Conservation (phyloP, 441 rosid species). For the Mallotus repandus region DNA sequence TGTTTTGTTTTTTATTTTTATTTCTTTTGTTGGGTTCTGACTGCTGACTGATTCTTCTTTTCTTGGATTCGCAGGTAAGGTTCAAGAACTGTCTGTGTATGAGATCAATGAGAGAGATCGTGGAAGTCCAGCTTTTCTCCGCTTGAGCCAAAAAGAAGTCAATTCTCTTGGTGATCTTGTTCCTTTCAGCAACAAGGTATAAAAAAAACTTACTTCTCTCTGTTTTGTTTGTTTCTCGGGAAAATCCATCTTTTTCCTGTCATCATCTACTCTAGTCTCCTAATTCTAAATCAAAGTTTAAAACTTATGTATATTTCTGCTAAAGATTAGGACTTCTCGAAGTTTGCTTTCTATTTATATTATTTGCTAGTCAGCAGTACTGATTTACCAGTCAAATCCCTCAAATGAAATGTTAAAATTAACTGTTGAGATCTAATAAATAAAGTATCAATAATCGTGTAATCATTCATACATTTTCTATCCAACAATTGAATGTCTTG, state of each 20-base stretch:
- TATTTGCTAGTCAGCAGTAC: background rate
- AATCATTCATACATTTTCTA: too few species aligned
- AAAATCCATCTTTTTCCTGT: conserved; percentile 8
- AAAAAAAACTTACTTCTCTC: background rate
- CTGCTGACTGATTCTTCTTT: background rate
- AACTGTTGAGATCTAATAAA: too few species aligned
- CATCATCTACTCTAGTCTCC: too few species aligned
- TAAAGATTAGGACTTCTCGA: background rate
- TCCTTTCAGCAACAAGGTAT: conserved; percentile 81
- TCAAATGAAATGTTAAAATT: too few species aligned
- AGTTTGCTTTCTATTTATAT: background rate
- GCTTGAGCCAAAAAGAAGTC: conserved; percentile 65
- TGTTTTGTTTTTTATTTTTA: background rate
- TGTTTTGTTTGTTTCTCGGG: conserved; percentile 14
- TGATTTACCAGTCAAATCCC: too few species aligned
- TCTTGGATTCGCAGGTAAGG: conserved; percentile 32
- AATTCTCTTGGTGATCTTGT: conserved; percentile 88
- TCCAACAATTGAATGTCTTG: too few species aligned
- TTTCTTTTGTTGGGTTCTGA: background rate
- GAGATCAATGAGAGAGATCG: conserved; percentile 88
- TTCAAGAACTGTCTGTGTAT: conserved; percentile 72
- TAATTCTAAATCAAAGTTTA: background rate
- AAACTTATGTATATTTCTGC: background rate
- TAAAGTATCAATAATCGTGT: too few species aligned
- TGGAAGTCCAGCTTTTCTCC: conserved; percentile 74